phyloP scores from a whole-genome alignment of 2,329 filamentous ascomycete genomes.

The Sphaerulina musiva region DNA sequence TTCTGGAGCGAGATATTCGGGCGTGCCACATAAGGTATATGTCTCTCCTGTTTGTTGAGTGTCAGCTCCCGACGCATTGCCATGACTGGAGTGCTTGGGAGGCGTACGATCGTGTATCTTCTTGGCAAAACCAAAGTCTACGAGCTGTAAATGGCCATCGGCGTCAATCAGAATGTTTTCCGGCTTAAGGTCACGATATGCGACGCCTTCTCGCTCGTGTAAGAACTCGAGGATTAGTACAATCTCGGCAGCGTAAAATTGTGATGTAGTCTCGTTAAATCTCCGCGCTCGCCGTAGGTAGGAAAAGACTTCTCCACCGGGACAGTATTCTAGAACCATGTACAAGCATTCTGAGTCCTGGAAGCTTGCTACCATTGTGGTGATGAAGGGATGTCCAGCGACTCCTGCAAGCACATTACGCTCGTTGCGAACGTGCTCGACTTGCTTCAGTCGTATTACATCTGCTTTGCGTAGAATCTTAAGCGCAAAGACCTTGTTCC shows the following conservation, averaged over 20 bases:
- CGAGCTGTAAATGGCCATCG: constrained; percentile 72
- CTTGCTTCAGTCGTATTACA: constrained; percentile 76
- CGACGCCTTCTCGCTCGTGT: constrained; percentile 72
- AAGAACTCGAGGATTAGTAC: constrained; percentile 74
- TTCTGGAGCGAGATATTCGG: constrained; percentile 77
- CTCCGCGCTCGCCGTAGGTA: constrained; percentile 70
- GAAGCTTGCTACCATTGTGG: constrained; percentile 69
- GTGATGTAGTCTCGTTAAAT: constrained; percentile 70
- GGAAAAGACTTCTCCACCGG: constrained; percentile 77
- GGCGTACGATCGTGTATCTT: constrained; percentile 56
- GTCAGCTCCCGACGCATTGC: constrained; percentile 14
- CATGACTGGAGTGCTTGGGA: not conserved
- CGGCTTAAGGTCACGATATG: constrained; percentile 75
- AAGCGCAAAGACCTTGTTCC: constrained; percentile 65
- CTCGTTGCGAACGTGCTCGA: constrained; percentile 81
- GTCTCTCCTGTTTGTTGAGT: constrained; percentile 52
- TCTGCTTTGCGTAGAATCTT: constrained; percentile 66
- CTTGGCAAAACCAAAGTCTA: constrained; percentile 83
- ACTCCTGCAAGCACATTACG: constrained; percentile 70
- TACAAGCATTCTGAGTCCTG: constrained; percentile 72
- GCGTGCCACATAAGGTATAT: constrained; percentile 76
- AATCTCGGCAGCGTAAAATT: constrained; percentile 79
- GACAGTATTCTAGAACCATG: constrained; percentile 77
- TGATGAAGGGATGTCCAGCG: constrained; percentile 77
- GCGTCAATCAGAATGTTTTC: constrained; percentile 74